Evolutionary conservation across 2,329 filamentous ascomycete species (phyloP), one percentile per base, ranked within the genome.

Genomic region (Ampelomyces quisqualis): DNA sequence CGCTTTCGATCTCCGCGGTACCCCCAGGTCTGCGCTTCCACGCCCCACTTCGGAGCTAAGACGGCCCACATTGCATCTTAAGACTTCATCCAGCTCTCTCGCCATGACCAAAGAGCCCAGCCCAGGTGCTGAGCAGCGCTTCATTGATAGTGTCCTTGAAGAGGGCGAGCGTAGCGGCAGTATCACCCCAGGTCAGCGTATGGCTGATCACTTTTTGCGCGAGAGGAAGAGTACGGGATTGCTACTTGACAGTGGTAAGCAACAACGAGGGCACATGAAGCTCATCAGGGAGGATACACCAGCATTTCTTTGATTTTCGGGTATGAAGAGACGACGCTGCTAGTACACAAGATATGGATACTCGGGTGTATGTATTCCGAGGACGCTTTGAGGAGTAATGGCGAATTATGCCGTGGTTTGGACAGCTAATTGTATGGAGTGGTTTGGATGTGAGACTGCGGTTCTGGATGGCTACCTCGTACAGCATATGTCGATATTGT

Each of bases 201-300:
- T 68, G 54, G 64, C 56, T 3, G 59, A 67, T 20, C 47, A 46
- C 7, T 68, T 63, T 26, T 28, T 67, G 18, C 58, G 40, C 38
- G 34, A 52, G 29, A 32, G 53, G 13, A 49, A 50, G 32, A 57
- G 49, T 34, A 50, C 34, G 2, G 18, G 18, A 6, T 40, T 32
- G 13, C 22, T 40, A 1, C 44, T 45, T 5, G 29, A n/a, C n/a
- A n/a, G n/a, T n/a, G n/a, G 34, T 1, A 35, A 28, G 18, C 47
- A 40, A 27, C 28, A 39, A 8, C 39, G 46, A 7, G 48, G 40
- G 3, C 45, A 40, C 1, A 5, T 45, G 23, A 31, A 17, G 8
- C 37, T 57, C 29, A 38, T 43, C 1, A 52, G 51, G 37, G 55
- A 57, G 36, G 55, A 58, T 40, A 58, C 55, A 5, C 53, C 55